Evolutionary conservation across 768 basidiomycete species (phyloP).

Genomic region (Leucocoprinus leucothites): DNA sequence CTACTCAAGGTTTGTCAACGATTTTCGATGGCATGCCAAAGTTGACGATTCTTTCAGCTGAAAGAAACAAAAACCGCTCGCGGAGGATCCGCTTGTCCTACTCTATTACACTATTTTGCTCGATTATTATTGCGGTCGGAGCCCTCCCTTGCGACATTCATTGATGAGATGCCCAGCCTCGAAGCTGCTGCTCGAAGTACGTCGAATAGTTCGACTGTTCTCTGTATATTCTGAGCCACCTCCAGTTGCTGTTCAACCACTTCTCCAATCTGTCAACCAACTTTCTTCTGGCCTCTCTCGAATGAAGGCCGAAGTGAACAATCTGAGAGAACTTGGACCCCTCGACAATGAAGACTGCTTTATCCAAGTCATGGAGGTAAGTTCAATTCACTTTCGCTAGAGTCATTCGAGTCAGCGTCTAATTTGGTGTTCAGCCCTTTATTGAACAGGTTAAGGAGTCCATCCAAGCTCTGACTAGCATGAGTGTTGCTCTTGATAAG

Average conservation of each 20-base stretch:
- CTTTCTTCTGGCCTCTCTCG: conserved; percentile 55
- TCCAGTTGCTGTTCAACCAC: conserved; percentile 71
- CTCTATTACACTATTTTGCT: conserved; percentile 89
- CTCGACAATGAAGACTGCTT: conserved; percentile 56
- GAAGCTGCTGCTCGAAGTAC: conserved; percentile 82
- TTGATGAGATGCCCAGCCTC: conserved; percentile 77
- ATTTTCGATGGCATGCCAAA: background rate
- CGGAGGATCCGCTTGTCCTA: conserved; percentile 70
- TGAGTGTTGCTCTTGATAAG: conserved; percentile 51
- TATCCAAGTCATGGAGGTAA: conserved; percentile 65
- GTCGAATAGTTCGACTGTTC: conserved; percentile 15
- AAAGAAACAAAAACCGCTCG: conserved; percentile 80
- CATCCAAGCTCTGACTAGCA: conserved; percentile 63
- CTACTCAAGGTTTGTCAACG: conserved; percentile 63
- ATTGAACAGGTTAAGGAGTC: conserved; percentile 43
- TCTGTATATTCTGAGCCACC: background rate
- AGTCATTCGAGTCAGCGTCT: background rate
- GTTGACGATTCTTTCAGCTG: conserved; percentile 34
- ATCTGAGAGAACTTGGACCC: conserved; percentile 30
- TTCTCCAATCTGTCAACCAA: conserved; percentile 56
- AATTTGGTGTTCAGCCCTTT: conserved; percentile 38
- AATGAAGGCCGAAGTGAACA: conserved; percentile 53
- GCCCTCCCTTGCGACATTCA: conserved; percentile 62
- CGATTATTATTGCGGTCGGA: conserved; percentile 67
- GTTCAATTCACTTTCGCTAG: conserved; percentile 3